Base-by-base conservation (phyloP, 768 basidiomycete species). In the Sporobolomyces roseus region DNA sequence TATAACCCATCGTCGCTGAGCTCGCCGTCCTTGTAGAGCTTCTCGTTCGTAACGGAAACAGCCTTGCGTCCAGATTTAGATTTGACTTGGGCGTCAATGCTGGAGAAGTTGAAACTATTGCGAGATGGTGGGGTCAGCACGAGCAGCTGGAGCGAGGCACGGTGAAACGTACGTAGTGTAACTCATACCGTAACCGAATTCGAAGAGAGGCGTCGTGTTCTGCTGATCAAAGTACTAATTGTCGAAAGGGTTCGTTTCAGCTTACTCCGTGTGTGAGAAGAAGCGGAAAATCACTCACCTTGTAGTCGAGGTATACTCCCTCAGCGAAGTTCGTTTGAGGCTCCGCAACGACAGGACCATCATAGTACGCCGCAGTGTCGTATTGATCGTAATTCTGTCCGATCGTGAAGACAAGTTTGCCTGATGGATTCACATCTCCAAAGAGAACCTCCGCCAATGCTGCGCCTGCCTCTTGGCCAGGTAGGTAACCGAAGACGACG, bases 361-460 rank as follows among this genome's bases (percentile, higher is more conserved):
- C 33, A 55, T 63, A 70, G 51, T 52, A 51, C 17, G 59, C 52
- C n/a, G 60, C 48, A 0, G 49, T 38, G 83, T 84, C 50, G 85
- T 77, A 29, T 41, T 74, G 71, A 3, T 21, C 9, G 7, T 43
- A 35, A 25, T 55, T 38, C 30, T 69, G 52, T 19, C 70, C 65
- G 55, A 75, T 65, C 21, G 74, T 74, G 66, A 72, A 63, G 9
- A 85, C 80, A 13, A 86, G 80, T 76, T 85, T 85, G 21, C 82
- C 85, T 12, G 81, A 82, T 0, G 86, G 86, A 71, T 84, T 85
- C 9, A 84, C 81, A 73, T 83, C 83, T 8, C 86, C 86, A 74
- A 84, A 86, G 6, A 86, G 71, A 3, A 86, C 81, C 74, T 86
- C 85, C 0, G 84, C 84, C 12, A 87, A 76, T 23, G 83, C 85